Evolutionary conservation across 805 yeast genomes (phyloP).

Genomic region (Kluyveromyces nonfermentans): DNA sequence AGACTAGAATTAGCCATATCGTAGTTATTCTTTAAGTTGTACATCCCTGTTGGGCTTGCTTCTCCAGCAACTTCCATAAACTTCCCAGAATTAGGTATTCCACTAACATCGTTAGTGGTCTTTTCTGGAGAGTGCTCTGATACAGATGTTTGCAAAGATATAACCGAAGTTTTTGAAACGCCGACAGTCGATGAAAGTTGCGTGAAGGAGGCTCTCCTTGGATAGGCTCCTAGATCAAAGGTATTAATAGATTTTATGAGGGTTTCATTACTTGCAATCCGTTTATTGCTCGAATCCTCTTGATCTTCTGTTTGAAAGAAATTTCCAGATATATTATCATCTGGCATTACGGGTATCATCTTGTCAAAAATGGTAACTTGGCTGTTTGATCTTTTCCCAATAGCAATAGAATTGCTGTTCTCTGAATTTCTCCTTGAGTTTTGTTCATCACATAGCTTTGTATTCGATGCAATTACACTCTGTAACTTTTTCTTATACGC

Average conservation of each 20-base stretch:
- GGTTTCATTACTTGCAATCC: constrained; percentile 9
- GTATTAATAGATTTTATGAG: constrained; percentile 16
- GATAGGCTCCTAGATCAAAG: constrained; percentile 24
- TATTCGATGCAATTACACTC: constrained; percentile 9
- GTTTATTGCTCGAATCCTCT: constrained; percentile 1
- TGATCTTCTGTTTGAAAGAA: constrained; percentile 2
- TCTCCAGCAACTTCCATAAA: neutral
- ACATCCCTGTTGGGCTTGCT: constrained; percentile 10
- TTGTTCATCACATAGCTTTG: constrained; percentile 15
- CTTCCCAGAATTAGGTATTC: constrained; percentile 15
- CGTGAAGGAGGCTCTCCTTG: constrained; percentile 17
- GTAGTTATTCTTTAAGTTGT: constrained; percentile 28
- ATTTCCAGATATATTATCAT: constrained; percentile 7
- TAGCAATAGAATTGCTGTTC: constrained; percentile 11
- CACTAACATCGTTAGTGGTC: constrained; percentile 19
- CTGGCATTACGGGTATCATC: constrained; percentile 16
- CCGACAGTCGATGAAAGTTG: constrained; percentile 5
- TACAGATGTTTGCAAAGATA: constrained; percentile 20
- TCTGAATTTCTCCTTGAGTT: constrained; percentile 9
- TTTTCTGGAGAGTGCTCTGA: constrained; percentile 19
- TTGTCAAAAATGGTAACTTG: constrained; percentile 16
- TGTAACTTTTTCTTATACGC: constrained; percentile 32
- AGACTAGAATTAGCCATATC: constrained; percentile 24
- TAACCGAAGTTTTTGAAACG: constrained; percentile 7
- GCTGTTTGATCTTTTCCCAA: constrained; percentile 10